Base-by-base conservation (phyloP, 768 basidiomycete species). In the Termitomyces sp. region DNA sequence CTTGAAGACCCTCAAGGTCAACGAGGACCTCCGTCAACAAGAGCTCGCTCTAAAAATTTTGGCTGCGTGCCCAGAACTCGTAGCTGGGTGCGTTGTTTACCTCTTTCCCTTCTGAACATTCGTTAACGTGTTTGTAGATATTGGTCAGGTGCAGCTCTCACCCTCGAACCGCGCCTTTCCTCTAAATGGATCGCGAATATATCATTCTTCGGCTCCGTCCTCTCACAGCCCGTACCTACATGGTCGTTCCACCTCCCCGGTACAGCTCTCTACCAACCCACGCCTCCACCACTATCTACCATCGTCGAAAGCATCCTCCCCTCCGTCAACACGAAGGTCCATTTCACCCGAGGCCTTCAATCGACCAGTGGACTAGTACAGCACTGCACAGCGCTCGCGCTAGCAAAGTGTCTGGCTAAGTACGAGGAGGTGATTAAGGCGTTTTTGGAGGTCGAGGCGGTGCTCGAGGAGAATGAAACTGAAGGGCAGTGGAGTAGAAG, bases 101-200 rank as follows among this genome's bases (percentile, higher is more conserved):
- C 5, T 59, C 50, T 40, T 39, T 18, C 59, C 9, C 24, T 15
- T 35, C 18, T 35, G 46, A 44, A 18, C 22, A 51, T 58, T 66
- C 56, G 62, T 55, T 74, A 58, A 63, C 52, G 9, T 35, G n/a
- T 16, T n/a, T n/a, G 28, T 64, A 92, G 90, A 16, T 94, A 89
- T 67, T 93, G 91, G 90, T 70, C 86, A 15, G 79, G 79, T 1
- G 85, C 83, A 4, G 81, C 81, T 2, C 74, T 93, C 38, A 90
- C 91, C 0, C 79, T 96, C 5, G 94, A 96, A 67, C 93, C 94
- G 0, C 86, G 94, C 3, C 81, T 95, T 6, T 91, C 92, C 0
- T 91, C 91, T 0, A 90, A 89, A 69, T 98, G 96, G 95, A 87
- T 98, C 36, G 85, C 90, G 0, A 96, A 94, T 60, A 87, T 97